Conservation (phyloP, 352 stramenopile species). For the Pythium diclinum region DNA sequence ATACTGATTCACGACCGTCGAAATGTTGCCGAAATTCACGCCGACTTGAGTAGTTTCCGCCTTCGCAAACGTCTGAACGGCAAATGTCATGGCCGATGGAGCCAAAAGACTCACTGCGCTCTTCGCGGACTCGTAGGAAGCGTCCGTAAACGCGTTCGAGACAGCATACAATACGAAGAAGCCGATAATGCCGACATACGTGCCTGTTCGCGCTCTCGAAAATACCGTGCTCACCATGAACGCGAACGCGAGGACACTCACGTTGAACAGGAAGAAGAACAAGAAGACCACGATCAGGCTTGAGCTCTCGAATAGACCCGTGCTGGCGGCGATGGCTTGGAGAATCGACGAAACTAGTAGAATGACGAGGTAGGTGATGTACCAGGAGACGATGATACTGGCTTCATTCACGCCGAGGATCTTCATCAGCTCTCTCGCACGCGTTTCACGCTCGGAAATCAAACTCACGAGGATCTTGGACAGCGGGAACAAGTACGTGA, state of each 20-base stretch:
- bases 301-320: conserved; percentile 31
- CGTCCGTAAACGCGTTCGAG: conserved; percentile 28
- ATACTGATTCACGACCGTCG: conserved; percentile 43
- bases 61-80: conserved; percentile 38
- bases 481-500: conserved; percentile 72
- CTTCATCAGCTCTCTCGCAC: conserved; percentile 76
- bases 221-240: conserved; percentile 36
- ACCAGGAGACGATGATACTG: conserved; percentile 67
- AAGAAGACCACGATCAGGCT: conserved; percentile 29
- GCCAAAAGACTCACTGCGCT: conserved; percentile 35
- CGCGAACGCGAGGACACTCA: conserved; percentile 29
- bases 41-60: conserved; percentile 37
- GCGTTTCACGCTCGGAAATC: conserved; percentile 76
- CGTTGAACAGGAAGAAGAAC: conserved; percentile 38
- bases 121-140: conserved; percentile 32
- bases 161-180: conserved; percentile 29
- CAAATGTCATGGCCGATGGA: conserved; percentile 45
- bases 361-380: conserved; percentile 85
- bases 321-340: conserved; percentile 42
- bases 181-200: conserved; percentile 51
- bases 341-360: conserved; percentile 59
- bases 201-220: conserved; percentile 45
- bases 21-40: conserved; percentile 47
- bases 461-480: conserved; percentile 64
- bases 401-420: conserved; percentile 85